Percentiles rank a stretch among this genome's conserved stretches.
Evolutionary conservation across 2,329 filamentous ascomycete genomes (phyloP).

Genomic region (Neodidymelliopsis sp.): DNA sequence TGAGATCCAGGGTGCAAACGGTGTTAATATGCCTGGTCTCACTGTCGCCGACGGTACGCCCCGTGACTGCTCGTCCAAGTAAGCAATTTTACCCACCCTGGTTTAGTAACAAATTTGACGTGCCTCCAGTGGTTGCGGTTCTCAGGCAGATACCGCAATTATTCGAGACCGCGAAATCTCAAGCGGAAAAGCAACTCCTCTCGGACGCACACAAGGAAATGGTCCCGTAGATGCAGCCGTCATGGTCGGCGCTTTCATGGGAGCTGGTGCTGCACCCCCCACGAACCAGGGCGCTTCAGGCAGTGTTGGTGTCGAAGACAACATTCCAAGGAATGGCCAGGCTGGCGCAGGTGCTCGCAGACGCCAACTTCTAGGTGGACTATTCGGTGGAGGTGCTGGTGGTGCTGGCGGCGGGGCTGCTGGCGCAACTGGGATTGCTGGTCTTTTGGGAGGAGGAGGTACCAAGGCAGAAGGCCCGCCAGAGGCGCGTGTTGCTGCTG

Average conservation of each 20-base stretch:
- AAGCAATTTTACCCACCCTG: background rate
- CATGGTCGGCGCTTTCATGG: slow-evolving; percentile 70
- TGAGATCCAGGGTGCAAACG: slow-evolving; percentile 65
- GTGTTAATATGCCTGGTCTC: slow-evolving; percentile 68
- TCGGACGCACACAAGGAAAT: slow-evolving; percentile 69
- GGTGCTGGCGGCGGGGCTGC: slow-evolving; percentile 30
- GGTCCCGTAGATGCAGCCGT: slow-evolving; percentile 66
- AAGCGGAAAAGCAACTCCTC: slow-evolving; percentile 61
- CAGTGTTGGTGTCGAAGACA: slow-evolving; percentile 44
- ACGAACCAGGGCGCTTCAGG: slow-evolving; percentile 42
- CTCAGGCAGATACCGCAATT: slow-evolving; percentile 73
- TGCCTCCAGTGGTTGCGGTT: slow-evolving; percentile 59
- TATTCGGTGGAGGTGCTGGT: slow-evolving; percentile 42
- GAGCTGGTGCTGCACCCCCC: slow-evolving; percentile 34
- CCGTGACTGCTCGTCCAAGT: slow-evolving; percentile 67
- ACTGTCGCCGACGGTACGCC: slow-evolving; percentile 71
- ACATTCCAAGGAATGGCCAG: slow-evolving; percentile 32
- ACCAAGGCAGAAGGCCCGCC: slow-evolving; percentile 56
- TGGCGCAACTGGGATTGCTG: slow-evolving; percentile 41
- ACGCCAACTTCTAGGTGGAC: slow-evolving; percentile 44
- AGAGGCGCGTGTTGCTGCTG: slow-evolving; percentile 63
- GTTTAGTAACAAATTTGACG: too few species aligned
- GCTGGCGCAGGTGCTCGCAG: slow-evolving; percentile 19
- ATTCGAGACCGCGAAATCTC: slow-evolving; percentile 68
- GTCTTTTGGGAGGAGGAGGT: slow-evolving; percentile 50